These are phyloP conservation scores for Tylopilus sp. DNA, from an alignment of 1,284 basidiomycete species.

Conservation along the genomic window DNA sequence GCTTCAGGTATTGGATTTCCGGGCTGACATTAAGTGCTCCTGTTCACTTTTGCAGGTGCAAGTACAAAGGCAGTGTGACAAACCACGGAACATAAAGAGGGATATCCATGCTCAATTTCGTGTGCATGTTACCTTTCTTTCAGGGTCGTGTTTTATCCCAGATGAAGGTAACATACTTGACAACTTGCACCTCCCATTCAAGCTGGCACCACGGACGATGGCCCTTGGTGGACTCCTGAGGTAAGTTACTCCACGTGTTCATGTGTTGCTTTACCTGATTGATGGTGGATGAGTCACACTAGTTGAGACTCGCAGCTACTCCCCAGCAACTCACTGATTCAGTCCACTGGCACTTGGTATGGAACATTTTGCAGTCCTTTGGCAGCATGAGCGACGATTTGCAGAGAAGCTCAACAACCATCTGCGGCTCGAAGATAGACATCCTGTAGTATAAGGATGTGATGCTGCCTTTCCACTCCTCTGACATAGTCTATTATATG, in stretches of 20 bases:
- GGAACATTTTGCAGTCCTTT: neutral
- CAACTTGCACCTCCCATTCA: constrained; percentile 28
- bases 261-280: neutral
- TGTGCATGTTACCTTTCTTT: constrained; percentile 9
- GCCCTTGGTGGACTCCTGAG: constrained; percentile 3
- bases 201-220: constrained; percentile 19
- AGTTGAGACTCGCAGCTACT: too few species aligned
- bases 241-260: constrained; percentile 8
- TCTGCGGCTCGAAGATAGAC: neutral
- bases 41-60: constrained; percentile 12
- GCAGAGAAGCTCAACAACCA: neutral
- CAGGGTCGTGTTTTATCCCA: constrained; percentile 9
- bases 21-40: constrained; percentile 9
- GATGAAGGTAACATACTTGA: constrained; percentile 32
- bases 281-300: too few species aligned
- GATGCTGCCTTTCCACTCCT: too few species aligned
- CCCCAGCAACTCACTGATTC: too few species aligned
- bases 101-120: constrained; percentile 5
- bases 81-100: constrained; percentile 27
- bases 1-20: constrained; percentile 30
- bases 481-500: too few species aligned
- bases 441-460: neutral
- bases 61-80: constrained; percentile 17
- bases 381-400: neutral
- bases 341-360: neutral